Percentiles rank a stretch among this genome's conserved stretches.
Evolutionary conservation across 495 filamentous ascomycete genomes (phyloP).

Genomic region (Talaromyces wortmannii): DNA sequence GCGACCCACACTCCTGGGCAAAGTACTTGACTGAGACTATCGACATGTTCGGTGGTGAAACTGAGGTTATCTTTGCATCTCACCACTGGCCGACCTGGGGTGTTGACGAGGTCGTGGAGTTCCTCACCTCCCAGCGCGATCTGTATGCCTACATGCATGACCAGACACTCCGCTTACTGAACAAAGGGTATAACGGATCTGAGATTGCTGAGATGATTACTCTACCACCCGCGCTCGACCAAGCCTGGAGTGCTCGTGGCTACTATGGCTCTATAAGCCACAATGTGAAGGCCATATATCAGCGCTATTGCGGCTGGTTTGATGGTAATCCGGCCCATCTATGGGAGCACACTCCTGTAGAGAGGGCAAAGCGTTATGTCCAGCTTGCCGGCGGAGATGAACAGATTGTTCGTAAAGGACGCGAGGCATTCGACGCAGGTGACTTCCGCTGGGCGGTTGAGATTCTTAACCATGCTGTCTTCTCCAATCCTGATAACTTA

Average conservation of each 20-base stretch:
- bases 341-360: slow-evolving; percentile 24
- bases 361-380: slow-evolving; percentile 19
- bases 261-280: slow-evolving; percentile 31
- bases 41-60: no score
- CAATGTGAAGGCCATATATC: slow-evolving; percentile 32
- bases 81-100: slow-evolving; percentile 27
- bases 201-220: slow-evolving; percentile 26
- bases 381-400: slow-evolving; percentile 15
- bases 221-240: slow-evolving; percentile 15
- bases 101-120: slow-evolving; percentile 6
- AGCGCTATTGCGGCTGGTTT: slow-evolving; percentile 32
- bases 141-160: slow-evolving; percentile 29
- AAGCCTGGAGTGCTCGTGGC: slow-evolving; percentile 17
- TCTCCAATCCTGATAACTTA: slow-evolving; percentile 7
- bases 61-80: no score
- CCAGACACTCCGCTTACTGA: slow-evolving; percentile 25
- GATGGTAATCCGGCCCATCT: slow-evolving; percentile 29
- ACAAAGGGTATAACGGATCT: slow-evolving; percentile 16
- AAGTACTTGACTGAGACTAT: no score
- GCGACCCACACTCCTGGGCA: no score
- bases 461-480: slow-evolving; percentile 17
- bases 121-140: slow-evolving; percentile 21
- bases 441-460: slow-evolving; percentile 20
- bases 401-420: slow-evolving; percentile 12
- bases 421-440: slow-evolving; percentile 2